Evolutionary conservation across 1,284 basidiomycete species (phyloP), one percentile per base, ranked within the genome.

Genomic region (Apiotrichum gracile): DNA sequence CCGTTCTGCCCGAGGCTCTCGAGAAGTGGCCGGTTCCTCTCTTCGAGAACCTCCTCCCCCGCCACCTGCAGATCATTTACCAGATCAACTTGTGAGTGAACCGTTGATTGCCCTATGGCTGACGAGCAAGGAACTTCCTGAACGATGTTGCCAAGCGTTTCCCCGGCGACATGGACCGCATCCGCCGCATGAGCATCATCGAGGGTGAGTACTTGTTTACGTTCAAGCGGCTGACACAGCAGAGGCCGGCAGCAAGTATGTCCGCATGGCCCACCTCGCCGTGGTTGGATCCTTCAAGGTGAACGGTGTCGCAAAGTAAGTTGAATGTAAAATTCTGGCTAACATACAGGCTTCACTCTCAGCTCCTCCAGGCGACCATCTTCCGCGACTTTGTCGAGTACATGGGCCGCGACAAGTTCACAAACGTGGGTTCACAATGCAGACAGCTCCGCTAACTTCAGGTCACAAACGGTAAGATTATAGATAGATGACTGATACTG

Each of bases 21-120:
- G 78, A 83, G 79, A 93, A 89, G 75, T 96, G 92, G 91, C 81
- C 88, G 9, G 85, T 94, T 25, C 82, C 87, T 12, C 76, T 96
- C 55, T 75, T 96, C 67, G 81, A 88, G 68, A 82, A 86, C 68
- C 79, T 96, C 39, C 78, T 96, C 13, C 92, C 91, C 19, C 66
- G 78, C 34, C 76, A 74, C 63, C 55, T 76, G 56, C 88, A 92
- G 70, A 89, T 93, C 67, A 91, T 93, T 66, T 94, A 84, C 72
- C 88, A 88, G 72, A 86, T 92, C 63, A 76, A 77, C 66, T 54
- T 64, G 85, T 87, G 60, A 77, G 67, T 63, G 27, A 29, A 29
- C 39, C 26, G 19, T 8, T 19, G 4, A 24, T 9, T 8, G 17
- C 7, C 26, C 22, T 12, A 8, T 25, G 81, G 43, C 79, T 61